A percentile compares a stretch with the other conserved stretches of the same genome.
Evolutionary conservation across 495 filamentous ascomycete genomes (phyloP).

Genomic region (Neurospora sp.): DNA sequence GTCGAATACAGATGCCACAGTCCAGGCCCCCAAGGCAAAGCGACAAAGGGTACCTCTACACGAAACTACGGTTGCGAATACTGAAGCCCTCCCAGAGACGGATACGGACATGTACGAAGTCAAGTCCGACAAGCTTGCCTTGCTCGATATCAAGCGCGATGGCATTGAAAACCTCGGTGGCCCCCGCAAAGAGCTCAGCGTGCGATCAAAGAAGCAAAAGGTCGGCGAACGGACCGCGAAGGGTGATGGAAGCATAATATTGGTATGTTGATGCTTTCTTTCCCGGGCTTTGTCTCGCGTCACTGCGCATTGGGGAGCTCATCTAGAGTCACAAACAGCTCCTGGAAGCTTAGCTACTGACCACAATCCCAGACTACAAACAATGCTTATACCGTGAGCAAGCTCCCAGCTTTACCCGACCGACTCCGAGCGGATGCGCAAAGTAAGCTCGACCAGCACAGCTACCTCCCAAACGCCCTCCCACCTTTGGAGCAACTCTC

Average conservation of each 20-base stretch:
- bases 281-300: not conserved
- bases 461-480: not conserved
- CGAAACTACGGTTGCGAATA: constrained; percentile 41
- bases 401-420: constrained; percentile 71
- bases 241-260: constrained; percentile 49
- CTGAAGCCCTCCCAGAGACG: constrained; percentile 35
- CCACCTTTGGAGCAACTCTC: not conserved
- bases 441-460: constrained; percentile 35
- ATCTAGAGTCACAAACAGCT: not conserved
- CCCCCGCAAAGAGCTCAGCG: constrained; percentile 43
- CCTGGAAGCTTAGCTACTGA: constrained; percentile 9
- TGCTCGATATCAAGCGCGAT: constrained; percentile 33
- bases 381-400: constrained; percentile 75
- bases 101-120: constrained; percentile 40
- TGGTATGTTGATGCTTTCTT: constrained; percentile 40
- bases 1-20: constrained; percentile 49
- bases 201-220: constrained; percentile 51
- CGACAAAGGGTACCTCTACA: constrained; percentile 55
- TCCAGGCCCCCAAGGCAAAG: constrained; percentile 60
- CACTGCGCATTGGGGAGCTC: not conserved
- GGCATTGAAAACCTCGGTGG: constrained; percentile 30
- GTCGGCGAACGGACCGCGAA: constrained; percentile 44
- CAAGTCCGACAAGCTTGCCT: constrained; percentile 32
- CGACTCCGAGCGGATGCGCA: constrained; percentile 51
- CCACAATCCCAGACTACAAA: constrained; percentile 59